A percentile compares a stretch with the other conserved stretches of the same genome.
These are phyloP conservation scores for Starmerella tilneyi DNA, from an alignment of 805 yeast species.

Conservation along the genomic window DNA sequence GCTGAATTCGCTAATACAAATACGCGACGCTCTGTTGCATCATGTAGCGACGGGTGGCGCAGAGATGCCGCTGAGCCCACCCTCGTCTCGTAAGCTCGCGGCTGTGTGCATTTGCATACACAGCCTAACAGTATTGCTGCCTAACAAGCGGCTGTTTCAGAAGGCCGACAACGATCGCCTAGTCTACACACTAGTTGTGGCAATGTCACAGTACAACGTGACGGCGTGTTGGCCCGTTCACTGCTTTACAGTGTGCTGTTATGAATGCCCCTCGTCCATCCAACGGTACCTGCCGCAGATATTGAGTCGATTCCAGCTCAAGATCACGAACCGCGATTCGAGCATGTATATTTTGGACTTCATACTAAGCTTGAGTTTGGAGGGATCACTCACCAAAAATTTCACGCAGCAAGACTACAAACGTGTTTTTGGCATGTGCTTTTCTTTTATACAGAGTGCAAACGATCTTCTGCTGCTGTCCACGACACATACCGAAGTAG, in stretches of 20 bases:
- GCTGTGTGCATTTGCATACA: constrained; percentile 37
- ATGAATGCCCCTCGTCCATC: constrained; percentile 65
- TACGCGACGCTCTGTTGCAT: constrained; percentile 12
- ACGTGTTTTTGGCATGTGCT: constrained; percentile 72
- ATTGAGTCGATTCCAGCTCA: constrained; percentile 61
- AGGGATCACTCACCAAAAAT: constrained; percentile 57
- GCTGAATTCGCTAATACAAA: not conserved
- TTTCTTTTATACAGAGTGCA: constrained; percentile 65
- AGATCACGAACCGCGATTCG: constrained; percentile 59
- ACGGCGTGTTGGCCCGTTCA: constrained; percentile 63
- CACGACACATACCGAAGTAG: constrained; percentile 22
- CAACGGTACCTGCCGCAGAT: constrained; percentile 60
- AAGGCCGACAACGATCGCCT: constrained; percentile 55
- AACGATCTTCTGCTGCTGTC: constrained; percentile 35
- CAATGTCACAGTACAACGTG: constrained; percentile 57
- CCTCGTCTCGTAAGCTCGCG: constrained; percentile 31
- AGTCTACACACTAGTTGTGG: constrained; percentile 48
- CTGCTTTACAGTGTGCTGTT: constrained; percentile 64
- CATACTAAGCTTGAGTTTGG: constrained; percentile 51
- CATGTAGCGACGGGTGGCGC: constrained; percentile 13
- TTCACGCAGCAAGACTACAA: constrained; percentile 69
- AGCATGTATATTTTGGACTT: constrained; percentile 70
- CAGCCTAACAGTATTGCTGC: constrained; percentile 43
- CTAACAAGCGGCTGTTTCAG: constrained; percentile 43
- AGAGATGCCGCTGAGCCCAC: constrained; percentile 5